These are phyloP conservation scores for Crithidia bombi DNA, from an alignment of 208 protist genomes.

Conservation along the genomic window DNA sequence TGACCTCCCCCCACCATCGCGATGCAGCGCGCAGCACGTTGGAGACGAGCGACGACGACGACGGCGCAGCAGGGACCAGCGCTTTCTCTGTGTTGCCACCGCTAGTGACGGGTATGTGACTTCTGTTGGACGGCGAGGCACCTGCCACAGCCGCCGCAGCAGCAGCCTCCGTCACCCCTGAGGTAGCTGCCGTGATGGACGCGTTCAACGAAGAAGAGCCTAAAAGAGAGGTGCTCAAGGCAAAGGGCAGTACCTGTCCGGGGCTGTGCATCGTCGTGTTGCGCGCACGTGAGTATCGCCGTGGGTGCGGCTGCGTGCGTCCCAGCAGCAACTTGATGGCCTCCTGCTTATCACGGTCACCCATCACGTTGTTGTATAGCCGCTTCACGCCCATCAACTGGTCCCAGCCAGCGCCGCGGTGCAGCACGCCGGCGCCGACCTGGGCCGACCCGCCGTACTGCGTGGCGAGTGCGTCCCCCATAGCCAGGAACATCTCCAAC, in stretches of 20 bases:
- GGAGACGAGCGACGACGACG: conserved; percentile 23
- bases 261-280: conserved; percentile 28
- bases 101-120: not conserved
- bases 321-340: conserved; percentile 87
- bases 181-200: conserved; percentile 18
- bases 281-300: conserved; percentile 21
- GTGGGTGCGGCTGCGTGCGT: conserved; percentile 51
- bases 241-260: conserved; percentile 5
- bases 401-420: conserved; percentile 86
- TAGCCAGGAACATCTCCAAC: conserved; percentile 81
- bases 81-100: not conserved
- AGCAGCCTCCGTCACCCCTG: not conserved
- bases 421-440: conserved; percentile 84
- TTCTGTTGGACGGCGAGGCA: conserved; percentile 4
- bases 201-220: conserved; percentile 9
- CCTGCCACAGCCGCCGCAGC: not conserved
- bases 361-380: conserved; percentile 87
- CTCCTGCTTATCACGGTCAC: conserved; percentile 80
- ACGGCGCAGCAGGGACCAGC: not conserved
- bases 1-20: conserved; percentile 26
- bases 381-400: conserved; percentile 86
- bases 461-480: conserved; percentile 84
- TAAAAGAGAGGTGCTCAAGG: not conserved
- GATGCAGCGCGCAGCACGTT: conserved; percentile 18
- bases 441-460: conserved; percentile 91